A percentile compares a stretch with the other conserved stretches of the same genome.
These are phyloP conservation scores for Zalerion maritima DNA, from an alignment of 495 filamentous ascomycete genomes.

Conservation along the genomic window DNA sequence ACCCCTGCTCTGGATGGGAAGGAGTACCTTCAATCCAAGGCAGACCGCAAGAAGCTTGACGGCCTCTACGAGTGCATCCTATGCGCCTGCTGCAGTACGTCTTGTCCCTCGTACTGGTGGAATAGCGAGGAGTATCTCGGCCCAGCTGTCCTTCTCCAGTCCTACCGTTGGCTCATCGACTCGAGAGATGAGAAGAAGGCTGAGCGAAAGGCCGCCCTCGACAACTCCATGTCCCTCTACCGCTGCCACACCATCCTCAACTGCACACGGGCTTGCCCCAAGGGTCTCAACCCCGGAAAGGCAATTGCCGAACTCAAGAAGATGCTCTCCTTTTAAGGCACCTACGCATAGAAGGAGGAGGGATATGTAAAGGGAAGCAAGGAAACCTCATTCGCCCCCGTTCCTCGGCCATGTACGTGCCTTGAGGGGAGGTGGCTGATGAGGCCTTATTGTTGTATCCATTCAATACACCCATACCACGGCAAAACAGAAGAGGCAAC, in stretches of 20 bases:
- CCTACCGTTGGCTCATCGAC: conserved; percentile 91
- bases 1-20: conserved; percentile 65
- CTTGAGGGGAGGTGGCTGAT: too few relatives aligned
- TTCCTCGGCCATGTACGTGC: conserved; percentile 3
- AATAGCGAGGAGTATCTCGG: conserved; percentile 97
- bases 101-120: conserved; percentile 99
- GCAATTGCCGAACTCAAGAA: conserved; percentile 99
- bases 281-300: conserved; percentile 88
- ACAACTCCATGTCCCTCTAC: conserved; percentile 98
- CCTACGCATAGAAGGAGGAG: neutral
- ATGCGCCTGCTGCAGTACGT: conserved; percentile 97
- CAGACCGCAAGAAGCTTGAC: conserved; percentile 89
- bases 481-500: too few relatives aligned
- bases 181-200: conserved; percentile 76
- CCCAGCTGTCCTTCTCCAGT: conserved; percentile 88
- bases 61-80: conserved; percentile 99
- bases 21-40: conserved; percentile 78
- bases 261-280: conserved; percentile 91
- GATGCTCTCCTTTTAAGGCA: conserved; percentile 62
- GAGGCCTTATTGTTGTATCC: too few relatives aligned
- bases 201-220: conserved; percentile 75
- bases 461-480: too few relatives aligned
- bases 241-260: conserved; percentile 98
- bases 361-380: neutral
- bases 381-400: conserved; percentile 1